phyloP scores from a whole-genome alignment of 805 yeast genomes.

The Nakazawaea populi region DNA sequence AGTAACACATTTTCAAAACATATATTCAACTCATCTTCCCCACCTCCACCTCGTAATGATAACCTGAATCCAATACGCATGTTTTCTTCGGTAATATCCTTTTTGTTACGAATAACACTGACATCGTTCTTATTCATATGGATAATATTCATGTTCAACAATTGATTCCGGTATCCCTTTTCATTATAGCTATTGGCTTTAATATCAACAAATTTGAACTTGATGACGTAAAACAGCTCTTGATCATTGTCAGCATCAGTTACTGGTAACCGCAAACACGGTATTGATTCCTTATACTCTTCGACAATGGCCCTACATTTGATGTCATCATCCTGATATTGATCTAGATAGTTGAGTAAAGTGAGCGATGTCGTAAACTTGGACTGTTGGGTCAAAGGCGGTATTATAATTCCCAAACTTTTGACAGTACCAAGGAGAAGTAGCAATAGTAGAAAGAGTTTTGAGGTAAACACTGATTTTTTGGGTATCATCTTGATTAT shows the following conservation, averaged over 20 bases:
- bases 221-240: slow-evolving; percentile 3
- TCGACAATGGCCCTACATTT: not conserved
- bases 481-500: too few relatives aligned
- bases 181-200: not conserved
- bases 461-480: too few relatives aligned
- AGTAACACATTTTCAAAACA: slow-evolving; percentile 9
- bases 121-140: not conserved
- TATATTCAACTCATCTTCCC: slow-evolving; percentile 2
- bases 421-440: not conserved
- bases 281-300: not conserved
- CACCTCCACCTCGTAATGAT: not conserved
- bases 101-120: slow-evolving; percentile 3
- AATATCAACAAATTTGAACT: slow-evolving; percentile 4
- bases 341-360: not conserved
- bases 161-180: slow-evolving; percentile 4
- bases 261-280: not conserved
- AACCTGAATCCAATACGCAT: slow-evolving; percentile 3
- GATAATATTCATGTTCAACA: slow-evolving; percentile 5
- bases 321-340: not conserved
- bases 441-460: too few relatives aligned
- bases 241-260: not conserved
- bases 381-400: slow-evolving; percentile 1
- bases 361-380: not conserved
- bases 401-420: slow-evolving; percentile 1
- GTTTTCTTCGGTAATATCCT: not conserved